Conservation (phyloP, 306 rosid genomes). For the Gastrolobium bilobum region DNA sequence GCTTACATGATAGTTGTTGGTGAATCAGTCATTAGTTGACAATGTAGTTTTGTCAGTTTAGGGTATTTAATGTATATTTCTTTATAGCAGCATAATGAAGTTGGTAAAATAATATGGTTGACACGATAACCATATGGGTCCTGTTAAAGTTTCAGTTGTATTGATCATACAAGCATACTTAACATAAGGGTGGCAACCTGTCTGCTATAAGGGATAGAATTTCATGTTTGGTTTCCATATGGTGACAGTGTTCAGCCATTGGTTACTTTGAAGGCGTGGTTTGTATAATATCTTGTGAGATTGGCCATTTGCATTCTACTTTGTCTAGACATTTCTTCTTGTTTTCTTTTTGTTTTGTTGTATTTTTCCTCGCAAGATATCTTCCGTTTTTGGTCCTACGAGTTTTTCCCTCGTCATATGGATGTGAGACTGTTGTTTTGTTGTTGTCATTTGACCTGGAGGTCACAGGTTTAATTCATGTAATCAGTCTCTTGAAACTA, state of each 20-base stretch:
- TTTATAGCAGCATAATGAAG: neutral
- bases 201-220: neutral
- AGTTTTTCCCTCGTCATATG: no score
- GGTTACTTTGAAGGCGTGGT: slow-evolving; percentile 1
- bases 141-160: neutral
- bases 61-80: neutral
- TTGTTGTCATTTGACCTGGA: no score
- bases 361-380: no score
- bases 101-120: neutral
- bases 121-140: neutral
- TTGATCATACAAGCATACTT: neutral
- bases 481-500: no score
- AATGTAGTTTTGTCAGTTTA: neutral
- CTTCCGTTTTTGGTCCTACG: no score
- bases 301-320: neutral
- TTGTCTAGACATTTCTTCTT: no score
- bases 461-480: no score
- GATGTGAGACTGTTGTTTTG: no score
- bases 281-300: neutral
- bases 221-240: neutral
- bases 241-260: neutral
- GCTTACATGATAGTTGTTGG: neutral
- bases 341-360: no score
- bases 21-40: neutral
- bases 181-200: neutral